Base-by-base conservation (phyloP, 202 grass and related monocot genomes). In the Zizania palustris region DNA sequence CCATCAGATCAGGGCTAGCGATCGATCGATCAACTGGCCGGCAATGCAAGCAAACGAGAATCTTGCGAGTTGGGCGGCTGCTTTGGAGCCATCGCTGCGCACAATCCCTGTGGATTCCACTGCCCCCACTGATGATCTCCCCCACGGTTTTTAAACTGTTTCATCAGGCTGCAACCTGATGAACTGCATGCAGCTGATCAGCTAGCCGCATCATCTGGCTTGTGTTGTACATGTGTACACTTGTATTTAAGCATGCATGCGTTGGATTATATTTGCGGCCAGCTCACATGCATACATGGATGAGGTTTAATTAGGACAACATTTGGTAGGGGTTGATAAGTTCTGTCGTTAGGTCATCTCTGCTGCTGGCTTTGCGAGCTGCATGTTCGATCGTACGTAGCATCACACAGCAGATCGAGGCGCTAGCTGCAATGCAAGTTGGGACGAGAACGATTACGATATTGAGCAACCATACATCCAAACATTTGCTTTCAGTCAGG, bases 401-500 rank as follows among this genome's bases (percentile, higher is more conserved):
- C 10, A 48, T 48, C 13, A 12, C 13, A 12, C 45, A 13, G 11
- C 45, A 48, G 45, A n/a, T n/a, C n/a, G n/a, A 1, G 7, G 45
- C 11, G 45, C 12, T 11, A n/a, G n/a, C n/a, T n/a, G n/a, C n/a
- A n/a, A n/a, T n/a, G 0, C 11, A 11, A 48, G 10, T 13, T 11
- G 45, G 45, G 13, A 48, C 12, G 45, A 48, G 11, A 14, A 15
- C 43, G 43, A 69, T 34, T 34, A 34, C 21, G 21, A 69, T 20
- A 28, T 35, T 11, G 38, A 18, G 22, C 15, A 79, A 16, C 34
- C 43, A 4, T 49, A 43, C 56, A 4, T 49, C 56, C 56, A 80
- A 80, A 28, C 55, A 49, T 28, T 5, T 44, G 42, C 43, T 80
- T 80, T 71, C 77, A n/a, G 7, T 39, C 60, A 61, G 43, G 43